These are phyloP conservation scores for Penium margaritaceum DNA, from an alignment of 139 green algal species.

Conservation along the genomic window DNA sequence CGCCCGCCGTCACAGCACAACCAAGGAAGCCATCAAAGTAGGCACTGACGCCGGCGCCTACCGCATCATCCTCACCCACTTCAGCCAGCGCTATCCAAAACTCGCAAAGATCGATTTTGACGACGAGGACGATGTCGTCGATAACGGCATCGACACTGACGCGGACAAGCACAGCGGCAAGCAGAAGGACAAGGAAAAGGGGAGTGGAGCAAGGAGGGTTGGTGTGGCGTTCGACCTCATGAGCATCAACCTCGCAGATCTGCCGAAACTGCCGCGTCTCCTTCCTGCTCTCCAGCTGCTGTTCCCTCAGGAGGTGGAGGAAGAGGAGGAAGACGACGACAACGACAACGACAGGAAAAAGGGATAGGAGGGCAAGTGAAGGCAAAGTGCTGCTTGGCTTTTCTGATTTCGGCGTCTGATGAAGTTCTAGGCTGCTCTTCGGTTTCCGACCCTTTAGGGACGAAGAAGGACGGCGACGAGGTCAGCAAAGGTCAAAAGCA, in stretches of 20 bases:
- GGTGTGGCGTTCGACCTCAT: constrained; percentile 94
- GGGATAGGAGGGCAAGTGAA: too few relatives aligned
- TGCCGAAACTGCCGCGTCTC: constrained; percentile 57
- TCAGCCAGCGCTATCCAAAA: constrained; percentile 73
- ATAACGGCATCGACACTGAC: constrained; percentile 44
- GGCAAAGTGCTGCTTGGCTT: too few relatives aligned
- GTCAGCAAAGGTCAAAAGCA: too few relatives aligned
- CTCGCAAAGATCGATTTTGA: constrained; percentile 44
- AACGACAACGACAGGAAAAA: not conserved
- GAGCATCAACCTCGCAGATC: constrained; percentile 72
- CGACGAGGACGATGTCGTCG: too few relatives aligned
- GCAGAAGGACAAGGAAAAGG: not conserved
- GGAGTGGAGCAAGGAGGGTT: constrained; percentile 35
- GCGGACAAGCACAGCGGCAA: constrained; percentile 24
- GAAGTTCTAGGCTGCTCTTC: too few relatives aligned
- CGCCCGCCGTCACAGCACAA: constrained; percentile 82
- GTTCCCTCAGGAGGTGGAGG: constrained; percentile 59
- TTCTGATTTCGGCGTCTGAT: too few relatives aligned
- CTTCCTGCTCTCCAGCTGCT: constrained; percentile 56
- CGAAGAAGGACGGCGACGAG: too few relatives aligned
- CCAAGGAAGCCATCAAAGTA: constrained; percentile 69
- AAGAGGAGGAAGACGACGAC: constrained; percentile 39
- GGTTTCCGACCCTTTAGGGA: too few relatives aligned
- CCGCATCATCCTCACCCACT: constrained; percentile 92
- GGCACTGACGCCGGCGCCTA: constrained; percentile 66